phyloP scores from a whole-genome alignment of 1,139 yeast species.

The Nakaseomyces glabratus region DNA sequence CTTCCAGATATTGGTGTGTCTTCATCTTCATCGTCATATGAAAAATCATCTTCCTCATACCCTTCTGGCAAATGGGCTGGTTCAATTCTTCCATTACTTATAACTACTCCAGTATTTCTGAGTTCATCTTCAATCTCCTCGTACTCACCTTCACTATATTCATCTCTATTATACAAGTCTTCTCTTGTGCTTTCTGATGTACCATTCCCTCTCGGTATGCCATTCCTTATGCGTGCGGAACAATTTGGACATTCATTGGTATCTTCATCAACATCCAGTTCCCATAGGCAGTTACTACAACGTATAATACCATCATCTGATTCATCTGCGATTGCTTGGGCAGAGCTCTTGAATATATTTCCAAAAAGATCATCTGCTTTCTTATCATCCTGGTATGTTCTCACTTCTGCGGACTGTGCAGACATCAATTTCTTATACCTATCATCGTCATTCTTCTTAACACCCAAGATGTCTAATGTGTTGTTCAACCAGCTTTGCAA shows the following conservation, averaged over 20 bases:
- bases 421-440: conserved; percentile 8
- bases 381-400: conserved; percentile 36
- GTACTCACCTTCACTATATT: conserved; percentile 26
- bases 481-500: conserved; percentile 20
- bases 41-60: conserved; percentile 5
- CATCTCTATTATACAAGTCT: conserved; percentile 18
- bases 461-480: conserved; percentile 14
- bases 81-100: background rate
- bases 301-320: conserved; percentile 69
- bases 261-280: conserved; percentile 36
- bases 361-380: conserved; percentile 37
- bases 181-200: conserved; percentile 10
- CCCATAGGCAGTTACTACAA: conserved; percentile 81
- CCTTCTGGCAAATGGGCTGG: conserved; percentile 5
- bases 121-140: conserved; percentile 20
- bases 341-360: conserved; percentile 40
- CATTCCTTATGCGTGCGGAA: conserved; percentile 17
- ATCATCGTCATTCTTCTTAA: conserved; percentile 12
- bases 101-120: conserved; percentile 13
- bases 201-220: conserved; percentile 4
- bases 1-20: background rate
- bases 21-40: background rate
- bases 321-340: conserved; percentile 50
- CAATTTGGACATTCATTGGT: conserved; percentile 22
- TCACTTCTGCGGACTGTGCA: conserved; percentile 8